Base-by-base conservation (phyloP, 2,329 filamentous ascomycete genomes). In the Canariomyces notabilis region DNA sequence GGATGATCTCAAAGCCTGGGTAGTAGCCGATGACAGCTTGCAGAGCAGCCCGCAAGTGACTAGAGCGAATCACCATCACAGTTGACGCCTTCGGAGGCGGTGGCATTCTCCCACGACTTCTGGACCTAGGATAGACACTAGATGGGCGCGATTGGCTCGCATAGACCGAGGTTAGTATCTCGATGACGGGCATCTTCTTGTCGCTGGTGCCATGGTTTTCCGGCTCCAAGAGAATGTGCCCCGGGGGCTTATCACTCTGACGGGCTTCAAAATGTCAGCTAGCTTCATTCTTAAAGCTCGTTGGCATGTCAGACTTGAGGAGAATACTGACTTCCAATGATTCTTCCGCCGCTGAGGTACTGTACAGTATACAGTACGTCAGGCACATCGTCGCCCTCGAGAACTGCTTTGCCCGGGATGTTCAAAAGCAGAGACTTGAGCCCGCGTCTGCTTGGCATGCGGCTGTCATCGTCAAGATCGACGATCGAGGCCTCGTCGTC, bases 11-110 rank as follows among this genome's bases (percentile, higher is more conserved):
- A 46, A 67, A 62, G 32, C 64, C 62, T 3, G 72, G 72, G 51
- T 75, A 76, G 52, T 75, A 76, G 19, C 60, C 63, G 6, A 77
- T 65, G 5, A 76, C 67, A 11, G 73, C 71, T 21, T 61, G 64
- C 4, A 78, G 62, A 1, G 73, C 73, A 37, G 73, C 68, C 52
- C 71, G 66, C 22, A 79, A 64, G 46, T 73, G 60, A 22, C 58
- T 48, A 2, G 72, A 75, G 51, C 71, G 62, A 36, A 75, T 69
- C 2, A 65, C 40, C 69, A 75, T 74, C 43, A 59, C 54, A 0
- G 66, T 59, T 50, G 20, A 59, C 37, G n/a, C 20, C 18, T 7
- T 37, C 33, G 14, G 36, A 38, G 5, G 23, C n/a, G 32, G 16
- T 16, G 39, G 26, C 9, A 29, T 4, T 9, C 26, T 29, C 7